A percentile compares a stretch with the other conserved stretches of the same genome.
These are phyloP conservation scores for Davidsoniella neocaledoniae DNA, from an alignment of 2,329 filamentous ascomycete genomes.

Conservation along the genomic window DNA sequence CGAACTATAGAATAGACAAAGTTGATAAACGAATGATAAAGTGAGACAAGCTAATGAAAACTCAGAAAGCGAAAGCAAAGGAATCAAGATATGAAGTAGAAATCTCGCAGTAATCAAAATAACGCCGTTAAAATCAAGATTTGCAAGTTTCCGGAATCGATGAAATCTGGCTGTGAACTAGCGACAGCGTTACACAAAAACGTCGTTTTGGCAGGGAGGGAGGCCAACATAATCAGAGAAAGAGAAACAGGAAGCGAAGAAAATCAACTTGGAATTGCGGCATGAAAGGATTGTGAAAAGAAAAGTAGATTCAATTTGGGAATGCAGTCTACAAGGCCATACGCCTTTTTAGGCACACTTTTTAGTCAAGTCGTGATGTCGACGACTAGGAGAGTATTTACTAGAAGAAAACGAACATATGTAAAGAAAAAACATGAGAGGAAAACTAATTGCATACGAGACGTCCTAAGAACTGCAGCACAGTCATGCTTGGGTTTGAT, in stretches of 20 bases:
- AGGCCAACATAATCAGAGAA: background rate
- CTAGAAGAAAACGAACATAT: background rate
- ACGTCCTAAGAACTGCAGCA: too few species aligned
- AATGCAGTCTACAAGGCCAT: background rate
- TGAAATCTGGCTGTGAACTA: background rate
- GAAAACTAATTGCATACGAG: background rate
- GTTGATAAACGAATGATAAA: background rate
- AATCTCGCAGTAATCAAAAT: background rate
- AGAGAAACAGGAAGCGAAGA: background rate
- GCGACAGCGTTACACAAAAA: constrained; percentile 8
- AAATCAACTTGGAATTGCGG: background rate
- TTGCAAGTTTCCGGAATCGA: constrained; percentile 10
- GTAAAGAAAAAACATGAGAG: background rate
- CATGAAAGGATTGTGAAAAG: background rate
- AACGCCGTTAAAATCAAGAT: background rate
- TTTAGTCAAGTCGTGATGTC: too few species aligned
- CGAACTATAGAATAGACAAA: background rate
- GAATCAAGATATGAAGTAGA: background rate
- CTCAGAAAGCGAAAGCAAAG: constrained; percentile 1
- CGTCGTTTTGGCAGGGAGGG: background rate
- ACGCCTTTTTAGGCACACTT: background rate
- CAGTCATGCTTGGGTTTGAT: background rate
- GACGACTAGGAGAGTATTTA: too few species aligned
- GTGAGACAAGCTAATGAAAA: background rate
- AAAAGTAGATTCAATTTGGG: background rate